Conservation (phyloP, 169 alveolate genomes). For the Eimeria brunetti region DNA sequence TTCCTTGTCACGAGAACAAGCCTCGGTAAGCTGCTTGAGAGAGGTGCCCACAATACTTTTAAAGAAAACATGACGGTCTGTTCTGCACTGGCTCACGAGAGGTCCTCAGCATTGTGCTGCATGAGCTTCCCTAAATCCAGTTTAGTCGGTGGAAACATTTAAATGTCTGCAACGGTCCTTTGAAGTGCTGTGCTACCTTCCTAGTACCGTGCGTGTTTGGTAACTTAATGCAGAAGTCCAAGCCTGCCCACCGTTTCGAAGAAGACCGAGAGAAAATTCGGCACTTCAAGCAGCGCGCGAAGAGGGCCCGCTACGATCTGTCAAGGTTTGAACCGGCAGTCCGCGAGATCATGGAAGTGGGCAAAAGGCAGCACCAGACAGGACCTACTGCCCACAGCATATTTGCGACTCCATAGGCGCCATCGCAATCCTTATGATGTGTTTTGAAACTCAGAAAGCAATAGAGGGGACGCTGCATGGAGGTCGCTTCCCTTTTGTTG, state of each 20-base stretch:
- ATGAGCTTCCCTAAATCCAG: neutral
- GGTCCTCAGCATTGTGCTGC: neutral
- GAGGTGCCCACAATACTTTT: neutral
- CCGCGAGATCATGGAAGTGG: constrained; percentile 79
- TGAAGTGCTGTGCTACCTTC: neutral
- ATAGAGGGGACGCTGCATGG: constrained; percentile 74
- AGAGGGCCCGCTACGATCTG: constrained; percentile 72
- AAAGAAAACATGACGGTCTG: neutral
- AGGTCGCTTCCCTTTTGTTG: constrained; percentile 77
- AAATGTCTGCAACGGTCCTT: neutral
- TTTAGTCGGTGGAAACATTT: neutral
- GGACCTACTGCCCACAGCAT: neutral
- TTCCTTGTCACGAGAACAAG: constrained; percentile 51
- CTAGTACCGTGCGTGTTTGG: neutral
- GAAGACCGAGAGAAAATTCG: constrained; percentile 65
- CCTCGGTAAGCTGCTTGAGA: constrained; percentile 6
- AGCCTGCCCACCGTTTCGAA: constrained; percentile 75
- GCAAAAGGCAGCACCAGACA: neutral
- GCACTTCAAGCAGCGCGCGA: constrained; percentile 79
- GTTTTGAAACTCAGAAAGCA: constrained; percentile 49
- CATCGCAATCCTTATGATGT: neutral
- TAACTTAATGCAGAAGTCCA: constrained; percentile 56
- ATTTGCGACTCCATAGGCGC: neutral
- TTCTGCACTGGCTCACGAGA: neutral
- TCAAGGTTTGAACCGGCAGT: constrained; percentile 82